phyloP scores from a whole-genome alignment of 306 rosid species.

The Cucumis melo region DNA sequence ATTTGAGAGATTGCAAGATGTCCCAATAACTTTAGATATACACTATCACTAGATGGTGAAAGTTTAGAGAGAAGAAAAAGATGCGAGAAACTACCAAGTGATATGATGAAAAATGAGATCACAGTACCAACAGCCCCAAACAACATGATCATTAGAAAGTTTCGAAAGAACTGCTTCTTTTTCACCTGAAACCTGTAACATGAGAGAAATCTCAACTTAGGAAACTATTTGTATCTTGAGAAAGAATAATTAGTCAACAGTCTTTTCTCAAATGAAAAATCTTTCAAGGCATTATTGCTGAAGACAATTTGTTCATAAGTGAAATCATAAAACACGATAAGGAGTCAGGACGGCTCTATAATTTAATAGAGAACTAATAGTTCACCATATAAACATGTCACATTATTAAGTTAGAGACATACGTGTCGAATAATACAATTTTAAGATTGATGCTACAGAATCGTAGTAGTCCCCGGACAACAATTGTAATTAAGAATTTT shows the following conservation, averaged over 20 bases:
- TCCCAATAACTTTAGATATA: background rate
- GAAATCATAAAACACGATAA: background rate
- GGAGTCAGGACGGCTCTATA: too few relatives aligned
- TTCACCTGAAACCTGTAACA: slow-evolving; percentile 52
- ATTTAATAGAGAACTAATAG: background rate
- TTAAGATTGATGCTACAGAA: background rate
- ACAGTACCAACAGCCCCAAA: slow-evolving; percentile 51
- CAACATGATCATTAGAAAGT: slow-evolving; percentile 37
- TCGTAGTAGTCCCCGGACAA: background rate
- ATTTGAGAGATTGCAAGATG: background rate
- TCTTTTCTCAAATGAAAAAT: background rate
- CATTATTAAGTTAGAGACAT: background rate
- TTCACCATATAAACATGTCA: background rate
- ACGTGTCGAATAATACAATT: background rate
- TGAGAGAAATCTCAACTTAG: background rate
- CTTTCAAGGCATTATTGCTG: background rate
- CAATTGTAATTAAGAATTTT: background rate
- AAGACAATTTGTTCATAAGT: background rate
- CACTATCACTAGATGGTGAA: background rate
- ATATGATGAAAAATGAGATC: slow-evolving; percentile 38
- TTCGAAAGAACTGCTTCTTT: slow-evolving; percentile 54
- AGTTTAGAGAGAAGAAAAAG: background rate
- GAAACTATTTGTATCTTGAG: background rate
- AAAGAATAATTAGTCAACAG: background rate
- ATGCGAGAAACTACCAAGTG: slow-evolving; percentile 28